Base-by-base conservation (phyloP, 2,329 filamentous ascomycete genomes). In the Apiospora saccharicola region DNA sequence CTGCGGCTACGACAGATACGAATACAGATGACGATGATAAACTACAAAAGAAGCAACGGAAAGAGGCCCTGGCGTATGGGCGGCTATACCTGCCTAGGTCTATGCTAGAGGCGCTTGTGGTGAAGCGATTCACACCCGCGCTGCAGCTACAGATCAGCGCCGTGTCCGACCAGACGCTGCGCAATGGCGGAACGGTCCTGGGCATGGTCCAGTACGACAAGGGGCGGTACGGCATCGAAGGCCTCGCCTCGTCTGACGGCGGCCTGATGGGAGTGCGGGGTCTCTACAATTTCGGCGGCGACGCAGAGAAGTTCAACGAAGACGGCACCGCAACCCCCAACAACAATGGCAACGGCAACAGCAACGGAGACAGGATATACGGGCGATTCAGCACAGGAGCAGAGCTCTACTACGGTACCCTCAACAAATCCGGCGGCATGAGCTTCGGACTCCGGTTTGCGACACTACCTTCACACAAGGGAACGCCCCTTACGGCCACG, bases 391-490 rank as follows among this genome's bases (percentile, higher is more conserved):
- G 94, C 78, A 94, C 94, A 3, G 96, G 96, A 47, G 96, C 92
- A 71, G 96, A 99, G 82, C 87, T 97, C 47, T 99, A 98, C 85
- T 99, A 99, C 85, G 96, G 96, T 30, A 92, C 95, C 0, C 85
- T 98, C 73, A 98, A 98, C 81, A 98, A 98, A 80, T 94, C 95
- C 30, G 94, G 96, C 68, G 96, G 96, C 67, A 90, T 98, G 80
- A 98, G 94, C 75, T 90, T 97, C 12, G 96, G 95, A 8, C 87
- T 95, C 68, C 90, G 96, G 69, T 99, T 98, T 81, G 94, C 94
- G 51, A 98, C 96, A 14, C 85, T 98, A 26, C 93, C 93, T 71
- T 89, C 87, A 72, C 93, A 93, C 80, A 91, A 90, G 30, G 95
- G 95, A 43, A 97, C 97, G 70, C 96, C 96, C 2, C 91, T 98